Conservation (phyloP, 805 yeast genomes). For the Cyberlindnera americana region DNA sequence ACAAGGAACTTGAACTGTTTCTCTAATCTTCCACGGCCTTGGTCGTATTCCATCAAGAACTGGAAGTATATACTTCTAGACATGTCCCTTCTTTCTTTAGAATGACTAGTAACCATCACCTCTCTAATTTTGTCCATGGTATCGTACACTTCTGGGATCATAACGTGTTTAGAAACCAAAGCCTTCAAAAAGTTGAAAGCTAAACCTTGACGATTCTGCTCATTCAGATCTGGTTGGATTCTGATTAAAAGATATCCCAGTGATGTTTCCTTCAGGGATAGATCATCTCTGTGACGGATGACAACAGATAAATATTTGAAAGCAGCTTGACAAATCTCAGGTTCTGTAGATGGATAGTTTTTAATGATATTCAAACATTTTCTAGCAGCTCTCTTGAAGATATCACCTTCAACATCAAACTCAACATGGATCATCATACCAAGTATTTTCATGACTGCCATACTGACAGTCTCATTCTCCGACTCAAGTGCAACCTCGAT, state of each 20-base stretch:
- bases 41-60: constrained; percentile 92
- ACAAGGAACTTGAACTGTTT: constrained; percentile 80
- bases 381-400: constrained; percentile 60
- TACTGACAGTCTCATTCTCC: constrained; percentile 73
- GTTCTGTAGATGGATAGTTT: constrained; percentile 72
- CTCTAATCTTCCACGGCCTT: constrained; percentile 79
- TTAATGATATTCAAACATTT: constrained; percentile 59
- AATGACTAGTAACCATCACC: constrained; percentile 87
- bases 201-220: constrained; percentile 82
- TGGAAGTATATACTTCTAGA: constrained; percentile 80
- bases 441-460: constrained; percentile 62
- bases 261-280: constrained; percentile 66
- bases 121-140: constrained; percentile 75
- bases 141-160: constrained; percentile 88
- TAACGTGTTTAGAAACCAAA: constrained; percentile 64
- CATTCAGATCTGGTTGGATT: constrained; percentile 82
- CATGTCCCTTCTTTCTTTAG: constrained; percentile 76
- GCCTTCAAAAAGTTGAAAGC: constrained; percentile 84
- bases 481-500: constrained; percentile 58
- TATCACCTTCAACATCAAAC: constrained; percentile 46
- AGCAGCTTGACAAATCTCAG: constrained; percentile 76
- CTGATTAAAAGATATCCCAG: constrained; percentile 68
- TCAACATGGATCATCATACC: constrained; percentile 58
- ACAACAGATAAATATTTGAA: constrained; percentile 70
- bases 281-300: constrained; percentile 63